Evolutionary conservation across 106 monocot genomes (phyloP).

Genomic region (Dendrobium catenatum): DNA sequence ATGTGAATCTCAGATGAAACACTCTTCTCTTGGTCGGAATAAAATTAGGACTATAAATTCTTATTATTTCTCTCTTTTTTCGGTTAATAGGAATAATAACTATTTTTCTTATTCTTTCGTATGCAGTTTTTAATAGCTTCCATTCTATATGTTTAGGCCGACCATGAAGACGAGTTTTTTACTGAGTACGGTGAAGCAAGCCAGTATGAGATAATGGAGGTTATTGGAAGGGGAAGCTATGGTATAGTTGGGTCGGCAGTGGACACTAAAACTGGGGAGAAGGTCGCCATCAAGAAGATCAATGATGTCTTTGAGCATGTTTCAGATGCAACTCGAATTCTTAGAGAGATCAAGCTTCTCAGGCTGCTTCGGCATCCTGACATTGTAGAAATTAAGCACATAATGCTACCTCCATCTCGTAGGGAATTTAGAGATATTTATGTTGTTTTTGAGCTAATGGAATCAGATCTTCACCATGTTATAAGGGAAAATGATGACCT

Average conservation of each 20-base stretch:
- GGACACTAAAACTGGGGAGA: constrained; percentile 68
- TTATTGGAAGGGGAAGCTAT: constrained; percentile 86
- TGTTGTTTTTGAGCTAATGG: constrained; percentile 86
- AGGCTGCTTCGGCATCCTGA: constrained; percentile 72
- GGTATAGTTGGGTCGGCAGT: constrained; percentile 67
- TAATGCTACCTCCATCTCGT: constrained; percentile 82
- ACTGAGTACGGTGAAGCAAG: constrained; percentile 83
- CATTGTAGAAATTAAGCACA: constrained; percentile 87
- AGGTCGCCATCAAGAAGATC: constrained; percentile 86
- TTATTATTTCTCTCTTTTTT: no score
- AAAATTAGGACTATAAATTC: no score
- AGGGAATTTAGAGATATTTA: constrained; percentile 81
- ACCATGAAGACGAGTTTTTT: constrained; percentile 58
- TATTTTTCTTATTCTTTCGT: not conserved
- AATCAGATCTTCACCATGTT: constrained; percentile 85
- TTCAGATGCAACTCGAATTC: constrained; percentile 80
- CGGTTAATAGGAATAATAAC: no score
- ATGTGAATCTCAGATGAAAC: no score
- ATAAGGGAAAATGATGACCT: constrained; percentile 88
- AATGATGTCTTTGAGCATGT: constrained; percentile 90
- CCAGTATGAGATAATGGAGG: constrained; percentile 71
- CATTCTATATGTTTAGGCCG: constrained; percentile 14
- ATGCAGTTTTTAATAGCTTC: not conserved
- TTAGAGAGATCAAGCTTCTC: constrained; percentile 81
- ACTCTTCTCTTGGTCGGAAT: no score